These are phyloP conservation scores for Cyberlindnera nakhonratchasimensis DNA, from an alignment of 805 yeast species.

Conservation along the genomic window DNA sequence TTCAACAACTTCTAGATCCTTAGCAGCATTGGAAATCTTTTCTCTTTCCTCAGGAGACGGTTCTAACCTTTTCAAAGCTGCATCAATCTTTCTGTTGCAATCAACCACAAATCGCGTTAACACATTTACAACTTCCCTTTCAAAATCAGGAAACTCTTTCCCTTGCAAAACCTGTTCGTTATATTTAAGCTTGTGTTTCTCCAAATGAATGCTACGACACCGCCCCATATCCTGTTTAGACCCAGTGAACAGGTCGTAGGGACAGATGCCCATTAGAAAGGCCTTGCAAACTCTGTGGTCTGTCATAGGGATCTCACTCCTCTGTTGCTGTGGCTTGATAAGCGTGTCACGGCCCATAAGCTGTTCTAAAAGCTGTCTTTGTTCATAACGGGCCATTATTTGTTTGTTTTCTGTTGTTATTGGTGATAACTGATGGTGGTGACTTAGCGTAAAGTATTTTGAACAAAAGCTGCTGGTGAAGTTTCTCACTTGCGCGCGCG, in stretches of 20 bases:
- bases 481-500: too few species aligned
- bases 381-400: slow-evolving; percentile 57
- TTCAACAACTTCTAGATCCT: slow-evolving; percentile 59
- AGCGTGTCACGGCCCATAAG: slow-evolving; percentile 64
- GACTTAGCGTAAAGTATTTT: too few species aligned
- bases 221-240: slow-evolving; percentile 81
- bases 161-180: slow-evolving; percentile 45
- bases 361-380: slow-evolving; percentile 70
- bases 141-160: slow-evolving; percentile 42
- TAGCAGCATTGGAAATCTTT: slow-evolving; percentile 50
- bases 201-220: slow-evolving; percentile 73
- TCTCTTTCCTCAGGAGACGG: slow-evolving; percentile 72
- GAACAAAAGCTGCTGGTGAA: too few species aligned
- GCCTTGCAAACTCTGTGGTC: slow-evolving; percentile 71
- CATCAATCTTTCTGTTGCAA: slow-evolving; percentile 59
- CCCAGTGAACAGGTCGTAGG: slow-evolving; percentile 75
- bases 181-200: slow-evolving; percentile 69
- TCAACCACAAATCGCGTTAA: slow-evolving; percentile 59
- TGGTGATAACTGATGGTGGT: too few species aligned
- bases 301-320: slow-evolving; percentile 42
- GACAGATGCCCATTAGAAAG: slow-evolving; percentile 82
- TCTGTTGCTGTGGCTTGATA: slow-evolving; percentile 34
- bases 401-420: background rate
- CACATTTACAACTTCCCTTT: slow-evolving; percentile 41
- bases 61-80: slow-evolving; percentile 62